phyloP scores from a whole-genome alignment of 495 filamentous ascomycete species.

The Lasiosphaeria miniovina region DNA sequence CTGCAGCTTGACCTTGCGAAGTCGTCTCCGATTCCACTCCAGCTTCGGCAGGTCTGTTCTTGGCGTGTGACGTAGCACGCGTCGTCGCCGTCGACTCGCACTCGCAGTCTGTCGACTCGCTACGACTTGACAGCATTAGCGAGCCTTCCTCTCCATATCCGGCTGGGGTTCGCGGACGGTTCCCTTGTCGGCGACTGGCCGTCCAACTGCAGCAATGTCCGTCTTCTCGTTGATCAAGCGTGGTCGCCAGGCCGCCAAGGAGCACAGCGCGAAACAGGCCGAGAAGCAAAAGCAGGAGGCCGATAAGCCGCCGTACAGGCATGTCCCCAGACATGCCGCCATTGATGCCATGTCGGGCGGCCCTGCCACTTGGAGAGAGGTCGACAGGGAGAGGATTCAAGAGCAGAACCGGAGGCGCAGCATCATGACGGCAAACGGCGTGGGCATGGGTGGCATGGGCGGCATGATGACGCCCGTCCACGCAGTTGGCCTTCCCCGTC shows the following conservation, averaged over 20 bases:
- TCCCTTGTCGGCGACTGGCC: background rate
- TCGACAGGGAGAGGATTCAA: conserved; percentile 39
- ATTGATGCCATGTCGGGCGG: conserved; percentile 53
- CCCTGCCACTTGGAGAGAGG: conserved; percentile 47
- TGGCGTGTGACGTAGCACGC: no score
- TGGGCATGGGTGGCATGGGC: conserved; percentile 29
- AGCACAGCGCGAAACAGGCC: conserved; percentile 44
- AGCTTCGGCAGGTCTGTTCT: no score
- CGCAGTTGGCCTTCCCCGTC: conserved; percentile 34
- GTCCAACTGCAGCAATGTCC: conserved; percentile 40
- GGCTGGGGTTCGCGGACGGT: background rate
- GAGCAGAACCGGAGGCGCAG: conserved; percentile 43
- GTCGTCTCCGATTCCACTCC: no score
- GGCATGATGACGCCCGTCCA: conserved; percentile 26
- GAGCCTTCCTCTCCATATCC: background rate
- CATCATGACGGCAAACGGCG: conserved; percentile 35
- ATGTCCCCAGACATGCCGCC: conserved; percentile 57
- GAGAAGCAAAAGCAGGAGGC: conserved; percentile 40
- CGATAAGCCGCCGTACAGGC: conserved; percentile 47
- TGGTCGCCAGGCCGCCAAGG: conserved; percentile 48
- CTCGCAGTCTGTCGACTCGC: background rate
- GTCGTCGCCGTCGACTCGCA: background rate
- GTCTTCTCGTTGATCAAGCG: conserved; percentile 49
- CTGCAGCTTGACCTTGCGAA: no score
- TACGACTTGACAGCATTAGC: background rate